Base-by-base conservation (phyloP, 2,329 filamentous ascomycete genomes). In the Pseudopithomyces chartarum region DNA sequence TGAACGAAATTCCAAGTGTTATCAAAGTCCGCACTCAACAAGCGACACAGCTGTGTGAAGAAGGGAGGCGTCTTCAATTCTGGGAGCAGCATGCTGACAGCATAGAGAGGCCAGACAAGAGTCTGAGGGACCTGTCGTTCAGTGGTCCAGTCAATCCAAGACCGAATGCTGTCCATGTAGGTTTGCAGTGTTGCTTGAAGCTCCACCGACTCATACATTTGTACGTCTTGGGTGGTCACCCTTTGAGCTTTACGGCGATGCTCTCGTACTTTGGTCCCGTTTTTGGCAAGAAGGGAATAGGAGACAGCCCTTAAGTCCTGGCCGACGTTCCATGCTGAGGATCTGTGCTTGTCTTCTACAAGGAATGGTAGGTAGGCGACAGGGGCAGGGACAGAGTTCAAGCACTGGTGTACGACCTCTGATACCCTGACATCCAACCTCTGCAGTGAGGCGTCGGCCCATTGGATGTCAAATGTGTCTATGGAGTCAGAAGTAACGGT, bases 311-410 rank as follows among this genome's bases (percentile, higher is more conserved):
- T 76, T 2, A 78, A 57, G 6, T 71, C 62, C 13, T 67, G 57
- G 1, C 77, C 77, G 11, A 75, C 57, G 23, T 67, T 68, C 79
- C 79, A 82, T 6, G 79, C 78, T 1, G 79, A 77, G 36, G 74
- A 70, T 49, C 74, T 70, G 12, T 69, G 67, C 0, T 78, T 71
- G 54, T 82, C 79, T 54, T 82, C 80, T 12, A 87, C 75, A 0
- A 92, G 71, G 20, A 88, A 80, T 0, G 88, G 87, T 0, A 92
- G 79, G 68, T 89, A 93, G 12, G 91, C 80, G 39, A 52, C 47
- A 7, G 61, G 60, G 1, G 61, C 56, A 2, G 72, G 59, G 64
- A 57, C 48, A 5, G 45, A 33, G 12, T 48, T 52, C 11, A 66
- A 38, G 44, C 62, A 48, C 59, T 73, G 64, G 42, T 71, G 55